Evolutionary conservation across 2,329 filamentous ascomycete species (phyloP).

Genomic region (Phymatotrichopsis omnivora): DNA sequence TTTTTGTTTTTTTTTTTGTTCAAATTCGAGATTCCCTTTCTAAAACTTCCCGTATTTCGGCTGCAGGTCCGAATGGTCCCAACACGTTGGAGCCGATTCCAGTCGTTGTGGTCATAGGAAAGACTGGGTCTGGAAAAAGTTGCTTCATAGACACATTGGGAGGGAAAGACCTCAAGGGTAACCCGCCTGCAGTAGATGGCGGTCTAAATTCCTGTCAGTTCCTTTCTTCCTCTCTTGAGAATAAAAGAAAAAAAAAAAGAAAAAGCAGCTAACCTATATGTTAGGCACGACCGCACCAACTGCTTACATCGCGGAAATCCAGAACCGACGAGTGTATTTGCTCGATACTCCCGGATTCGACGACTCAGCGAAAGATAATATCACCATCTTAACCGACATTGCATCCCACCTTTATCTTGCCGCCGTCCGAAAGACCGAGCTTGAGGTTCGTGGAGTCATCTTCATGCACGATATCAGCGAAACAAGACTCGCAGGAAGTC

Average conservation of each 20-base stretch:
- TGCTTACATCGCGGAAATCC: conserved; percentile 17
- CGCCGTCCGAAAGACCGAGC: not conserved
- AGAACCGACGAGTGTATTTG: conserved; percentile 18
- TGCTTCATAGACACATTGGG: conserved; percentile 26
- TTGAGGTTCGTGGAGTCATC: conserved; percentile 10
- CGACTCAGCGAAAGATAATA: conserved; percentile 24
- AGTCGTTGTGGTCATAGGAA: conserved; percentile 32
- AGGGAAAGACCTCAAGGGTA: conserved; percentile 15
- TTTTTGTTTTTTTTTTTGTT: too few species aligned
- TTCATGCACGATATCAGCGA: conserved; percentile 18
- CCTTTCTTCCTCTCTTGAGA: too few species aligned
- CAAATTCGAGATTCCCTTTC: too few species aligned
- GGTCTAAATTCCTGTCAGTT: conserved; percentile 10
- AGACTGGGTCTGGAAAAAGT: conserved; percentile 29
- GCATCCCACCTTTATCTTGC: conserved; percentile 11
- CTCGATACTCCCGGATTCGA: conserved; percentile 28
- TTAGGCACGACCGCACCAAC: conserved; percentile 20
- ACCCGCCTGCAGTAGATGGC: conserved; percentile 8
- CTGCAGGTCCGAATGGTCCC: too few species aligned
- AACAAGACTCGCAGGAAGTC: conserved; percentile 6
- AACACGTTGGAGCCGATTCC: conserved; percentile 3
- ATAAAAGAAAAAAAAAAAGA: too few species aligned
- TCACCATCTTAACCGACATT: conserved; percentile 24
- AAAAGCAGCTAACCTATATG: too few species aligned
- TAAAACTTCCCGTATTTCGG: too few species aligned